Base-by-base conservation (phyloP, 139 green algal species). In the Asterochloris sp. region DNA sequence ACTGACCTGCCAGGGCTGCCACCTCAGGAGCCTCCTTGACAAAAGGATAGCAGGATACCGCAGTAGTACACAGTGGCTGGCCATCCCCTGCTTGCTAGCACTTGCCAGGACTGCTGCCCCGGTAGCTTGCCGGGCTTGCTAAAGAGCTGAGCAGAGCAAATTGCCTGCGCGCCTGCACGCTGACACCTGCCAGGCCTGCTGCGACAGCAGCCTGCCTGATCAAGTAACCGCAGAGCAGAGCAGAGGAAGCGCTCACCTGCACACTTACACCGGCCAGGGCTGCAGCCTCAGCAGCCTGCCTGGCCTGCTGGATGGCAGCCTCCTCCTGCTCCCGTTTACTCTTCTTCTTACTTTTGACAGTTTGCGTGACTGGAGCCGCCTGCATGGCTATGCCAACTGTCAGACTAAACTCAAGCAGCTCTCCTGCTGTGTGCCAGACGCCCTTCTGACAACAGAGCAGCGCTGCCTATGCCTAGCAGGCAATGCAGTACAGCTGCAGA, bases 321-420 rank as follows among this genome's bases (percentile, higher is more conserved):
- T 84, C 83, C 83, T 82, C 73, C 79, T 87, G 78, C n/a, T 61
- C n/a, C 13, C 26, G 38, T 29, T 83, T 86, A 62, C 60, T 80
- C 83, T 83, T 86, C 78, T 83, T 86, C n/a, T 74, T 83, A 71
- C 73, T 86, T 24, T 28, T 69, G 69, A 47, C 78, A 16, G 47
- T 26, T 60, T 66, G 60, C 6, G 73, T 27, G 24, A 76, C 54
- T 29, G 73, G 68, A 0, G 62, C 24, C 67, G 68, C 79, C 79
- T 83, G 69, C 54, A 69, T 12, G 14, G 73, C 66, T 21, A 6
- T 54, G 38, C 38, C 38, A 6, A 54, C 38, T 6, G 38, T 54
- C 38, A 54, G 38, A 54, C 38, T 54, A 6, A 6, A 54, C 38
- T 54, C 38, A 54, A 6, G 38, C 38, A 54, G 38, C 38, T 54